Evolutionary conservation across 352 stramenopile species (phyloP).

Genomic region (Pythium rhizo-oryzae): DNA sequence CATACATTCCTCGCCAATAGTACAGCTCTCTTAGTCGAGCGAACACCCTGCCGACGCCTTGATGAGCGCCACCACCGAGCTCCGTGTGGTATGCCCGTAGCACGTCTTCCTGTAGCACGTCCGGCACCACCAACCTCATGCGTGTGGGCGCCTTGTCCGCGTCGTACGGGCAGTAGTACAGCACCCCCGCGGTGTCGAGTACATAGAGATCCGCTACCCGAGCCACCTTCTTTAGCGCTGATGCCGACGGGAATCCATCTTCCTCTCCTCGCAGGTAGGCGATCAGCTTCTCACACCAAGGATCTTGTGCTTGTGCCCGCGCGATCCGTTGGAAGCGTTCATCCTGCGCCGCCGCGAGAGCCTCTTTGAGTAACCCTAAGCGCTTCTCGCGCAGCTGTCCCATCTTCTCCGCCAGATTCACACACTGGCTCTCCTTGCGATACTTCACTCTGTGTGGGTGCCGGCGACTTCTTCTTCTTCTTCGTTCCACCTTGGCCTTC

Average conservation of each 20-base stretch:
- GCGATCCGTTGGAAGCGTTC: conserved; percentile 16
- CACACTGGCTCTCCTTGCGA: too few relatives aligned
- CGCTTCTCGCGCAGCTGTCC: neutral
- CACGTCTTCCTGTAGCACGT: conserved; percentile 2
- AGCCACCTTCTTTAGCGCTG: neutral
- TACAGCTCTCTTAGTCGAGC: neutral
- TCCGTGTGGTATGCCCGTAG: conserved; percentile 5
- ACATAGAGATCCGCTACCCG: neutral
- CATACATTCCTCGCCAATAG: conserved; percentile 10
- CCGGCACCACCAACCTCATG: neutral
- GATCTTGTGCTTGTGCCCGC: neutral
- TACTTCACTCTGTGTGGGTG: too few relatives aligned
- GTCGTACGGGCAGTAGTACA: conserved; percentile 1
- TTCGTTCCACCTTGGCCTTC: too few relatives aligned
- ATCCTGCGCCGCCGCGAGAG: neutral
- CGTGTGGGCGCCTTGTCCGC: too few relatives aligned
- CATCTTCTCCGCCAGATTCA: neutral
- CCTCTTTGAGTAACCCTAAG: neutral
- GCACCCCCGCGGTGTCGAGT: neutral
- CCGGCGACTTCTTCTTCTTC: too few relatives aligned
- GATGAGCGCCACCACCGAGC: neutral
- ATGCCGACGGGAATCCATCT: neutral
- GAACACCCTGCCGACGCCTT: conserved; percentile 12
- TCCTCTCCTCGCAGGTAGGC: neutral
- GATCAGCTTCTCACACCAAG: conserved; percentile 8